phyloP scores from a whole-genome alignment of 164 flowering plant species.

The Chimonanthus praecox region DNA sequence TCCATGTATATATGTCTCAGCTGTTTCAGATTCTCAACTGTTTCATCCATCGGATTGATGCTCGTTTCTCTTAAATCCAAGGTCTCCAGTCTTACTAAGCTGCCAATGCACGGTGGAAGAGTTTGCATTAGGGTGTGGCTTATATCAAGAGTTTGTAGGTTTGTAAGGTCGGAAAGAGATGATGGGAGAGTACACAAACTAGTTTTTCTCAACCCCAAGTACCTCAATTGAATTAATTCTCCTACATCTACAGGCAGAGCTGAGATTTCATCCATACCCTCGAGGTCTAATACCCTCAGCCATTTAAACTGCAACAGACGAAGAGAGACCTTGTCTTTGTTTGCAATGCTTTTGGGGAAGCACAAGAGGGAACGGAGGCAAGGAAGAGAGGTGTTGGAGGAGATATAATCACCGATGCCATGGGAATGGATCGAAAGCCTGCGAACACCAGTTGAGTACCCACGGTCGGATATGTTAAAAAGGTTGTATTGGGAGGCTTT shows the following conservation, averaged over 20 bases:
- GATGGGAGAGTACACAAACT: background rate
- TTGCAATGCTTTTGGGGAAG: background rate
- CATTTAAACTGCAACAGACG: background rate
- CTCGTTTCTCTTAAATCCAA: background rate
- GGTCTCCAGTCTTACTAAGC: background rate
- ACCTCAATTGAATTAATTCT: background rate
- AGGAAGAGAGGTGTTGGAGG: background rate
- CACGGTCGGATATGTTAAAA: background rate
- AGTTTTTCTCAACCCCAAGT: background rate
- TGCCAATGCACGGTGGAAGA: background rate
- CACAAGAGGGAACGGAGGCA: background rate
- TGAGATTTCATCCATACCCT: background rate
- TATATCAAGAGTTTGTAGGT: background rate
- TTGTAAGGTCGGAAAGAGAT: background rate
- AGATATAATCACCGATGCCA: background rate
- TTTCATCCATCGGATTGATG: background rate
- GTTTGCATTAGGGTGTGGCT: too few relatives aligned
- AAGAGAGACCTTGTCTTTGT: background rate
- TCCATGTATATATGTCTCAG: background rate
- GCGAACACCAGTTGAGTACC: background rate
- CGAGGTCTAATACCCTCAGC: background rate
- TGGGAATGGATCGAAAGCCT: background rate
- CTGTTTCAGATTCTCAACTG: background rate
- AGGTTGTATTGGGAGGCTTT: constrained; percentile 6
- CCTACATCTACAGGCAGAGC: background rate